Base-by-base conservation (phyloP, 2,329 filamentous ascomycete genomes). In the Blastomyces parvus region DNA sequence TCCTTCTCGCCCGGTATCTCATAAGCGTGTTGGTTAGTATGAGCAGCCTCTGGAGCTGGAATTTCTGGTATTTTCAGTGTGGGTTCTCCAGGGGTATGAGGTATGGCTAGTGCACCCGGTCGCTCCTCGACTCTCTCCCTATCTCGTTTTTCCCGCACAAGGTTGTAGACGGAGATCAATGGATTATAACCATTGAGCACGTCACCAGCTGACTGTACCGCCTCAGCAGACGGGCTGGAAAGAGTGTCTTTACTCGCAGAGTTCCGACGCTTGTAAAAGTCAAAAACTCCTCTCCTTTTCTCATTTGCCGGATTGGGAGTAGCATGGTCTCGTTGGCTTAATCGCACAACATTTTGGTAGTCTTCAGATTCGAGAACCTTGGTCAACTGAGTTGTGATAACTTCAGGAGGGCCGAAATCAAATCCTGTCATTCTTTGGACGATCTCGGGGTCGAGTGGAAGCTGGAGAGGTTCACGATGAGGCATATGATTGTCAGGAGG, bases 401-500 rank as follows among this genome's bases (percentile, higher is more conserved):
- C 84, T 61, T 97, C 91, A 1, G 91, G 84, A 0, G 90, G 84
- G 0, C 94, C 94, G 78, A 97, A 99, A 74, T 97, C 96, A 74
- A 99, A 99, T 2, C 94, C 94, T 30, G 91, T 95, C 94, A 99
- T 99, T 69, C 90, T 92, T 59, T 90, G 85, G 63, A 99, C 85
- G 4, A 97, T 88, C 53, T 89, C 87, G 1, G 84, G 80, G 71
- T 97, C 93, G 11, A 99, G 79, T 6, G 93, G 92, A 17, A 95
- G 79, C 46, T 88, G 84, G n/a, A 97, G 76, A 1, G 94, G 91
- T 69, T 96, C 93, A 59, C 94, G 88, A 40, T 80, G 77, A 3
- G 92, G 92, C 1, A 99, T 81, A 67, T 89, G 90, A 71, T 97
- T 99, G 66, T 97, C 94, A 0, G 92, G 92, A 9, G 91, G 86